Conservation (phyloP, 2,329 filamentous ascomycete genomes). For the Cadophora sp. region DNA sequence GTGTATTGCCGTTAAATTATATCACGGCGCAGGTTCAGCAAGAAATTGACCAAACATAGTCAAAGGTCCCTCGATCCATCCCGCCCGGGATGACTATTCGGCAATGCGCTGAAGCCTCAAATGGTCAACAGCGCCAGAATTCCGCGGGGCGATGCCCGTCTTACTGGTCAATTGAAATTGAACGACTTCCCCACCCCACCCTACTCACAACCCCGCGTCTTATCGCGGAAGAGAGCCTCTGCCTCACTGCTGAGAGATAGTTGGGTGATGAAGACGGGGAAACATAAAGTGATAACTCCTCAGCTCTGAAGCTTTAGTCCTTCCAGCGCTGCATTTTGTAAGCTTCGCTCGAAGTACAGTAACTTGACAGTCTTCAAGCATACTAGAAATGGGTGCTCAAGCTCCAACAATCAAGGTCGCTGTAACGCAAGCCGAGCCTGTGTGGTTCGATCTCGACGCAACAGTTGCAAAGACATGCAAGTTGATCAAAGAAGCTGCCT, state of each 20-base stretch:
- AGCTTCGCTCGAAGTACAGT: not conserved
- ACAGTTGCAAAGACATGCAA: conserved; percentile 62
- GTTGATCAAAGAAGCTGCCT: conserved; percentile 61
- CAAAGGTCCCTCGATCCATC: too few species aligned
- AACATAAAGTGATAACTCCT: not conserved
- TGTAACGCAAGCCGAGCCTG: conserved; percentile 63
- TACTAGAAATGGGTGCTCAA: not conserved
- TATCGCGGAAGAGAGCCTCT: not conserved
- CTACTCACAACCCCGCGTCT: not conserved
- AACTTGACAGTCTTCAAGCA: not conserved
- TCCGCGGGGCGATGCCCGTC: not conserved
- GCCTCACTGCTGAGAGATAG: not conserved
- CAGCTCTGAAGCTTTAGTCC: not conserved
- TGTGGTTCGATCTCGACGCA: conserved; percentile 63
- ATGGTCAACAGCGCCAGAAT: conserved; percentile 4
- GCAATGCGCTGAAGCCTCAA: too few species aligned
- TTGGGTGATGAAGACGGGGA: not conserved
- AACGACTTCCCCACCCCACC: not conserved
- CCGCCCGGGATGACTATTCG: too few species aligned
- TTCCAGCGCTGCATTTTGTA: not conserved
- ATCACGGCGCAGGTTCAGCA: too few species aligned
- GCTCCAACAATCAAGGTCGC: conserved; percentile 46
- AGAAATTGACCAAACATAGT: too few species aligned
- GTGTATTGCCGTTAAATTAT: too few species aligned
- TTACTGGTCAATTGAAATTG: not conserved